A percentile compares a stretch with the other conserved stretches of the same genome.
Evolutionary conservation across 768 basidiomycete genomes (phyloP).

Genomic region (Imleria badia): DNA sequence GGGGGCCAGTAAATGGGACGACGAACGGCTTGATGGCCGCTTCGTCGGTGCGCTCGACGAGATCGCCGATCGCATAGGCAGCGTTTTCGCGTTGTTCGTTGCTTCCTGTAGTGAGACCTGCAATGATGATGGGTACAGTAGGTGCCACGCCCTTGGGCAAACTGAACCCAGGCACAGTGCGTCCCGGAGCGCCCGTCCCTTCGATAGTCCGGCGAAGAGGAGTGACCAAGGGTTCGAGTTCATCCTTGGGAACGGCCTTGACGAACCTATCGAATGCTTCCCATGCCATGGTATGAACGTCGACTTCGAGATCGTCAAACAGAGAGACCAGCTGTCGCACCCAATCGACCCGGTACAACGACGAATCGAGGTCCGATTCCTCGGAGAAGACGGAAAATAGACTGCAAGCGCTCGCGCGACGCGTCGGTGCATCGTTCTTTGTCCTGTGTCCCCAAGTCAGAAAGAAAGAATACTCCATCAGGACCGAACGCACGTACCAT

Average conservation of each 20-base stretch:
- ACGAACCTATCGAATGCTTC: slow-evolving; percentile 82
- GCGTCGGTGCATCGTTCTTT: slow-evolving; percentile 65
- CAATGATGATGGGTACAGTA: slow-evolving; percentile 82
- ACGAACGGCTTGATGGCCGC: slow-evolving; percentile 91
- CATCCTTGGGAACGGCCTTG: slow-evolving; percentile 89
- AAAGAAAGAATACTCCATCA: background rate
- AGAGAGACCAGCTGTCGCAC: slow-evolving; percentile 82
- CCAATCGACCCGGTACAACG: slow-evolving; percentile 92
- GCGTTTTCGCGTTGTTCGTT: slow-evolving; percentile 96
- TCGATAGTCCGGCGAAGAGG: slow-evolving; percentile 89
- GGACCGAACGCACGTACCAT: slow-evolving; percentile 55
- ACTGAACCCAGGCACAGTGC: slow-evolving; percentile 81
- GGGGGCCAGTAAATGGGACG: slow-evolving; percentile 91
- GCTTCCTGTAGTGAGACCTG: slow-evolving; percentile 90
- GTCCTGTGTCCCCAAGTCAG: slow-evolving; percentile 50
- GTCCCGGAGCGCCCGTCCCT: slow-evolving; percentile 74
- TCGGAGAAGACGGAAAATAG: slow-evolving; percentile 84
- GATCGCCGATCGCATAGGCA: slow-evolving; percentile 93
- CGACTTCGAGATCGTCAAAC: slow-evolving; percentile 73
- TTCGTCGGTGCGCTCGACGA: slow-evolving; percentile 86
- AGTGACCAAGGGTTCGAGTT: slow-evolving; percentile 87
- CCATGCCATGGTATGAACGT: slow-evolving; percentile 83
- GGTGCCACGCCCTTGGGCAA: slow-evolving; percentile 81
- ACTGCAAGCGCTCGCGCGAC: slow-evolving; percentile 77
- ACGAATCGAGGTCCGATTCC: slow-evolving; percentile 75